Conservation (phyloP, 768 basidiomycete genomes). For the Leccinum obscurum region DNA sequence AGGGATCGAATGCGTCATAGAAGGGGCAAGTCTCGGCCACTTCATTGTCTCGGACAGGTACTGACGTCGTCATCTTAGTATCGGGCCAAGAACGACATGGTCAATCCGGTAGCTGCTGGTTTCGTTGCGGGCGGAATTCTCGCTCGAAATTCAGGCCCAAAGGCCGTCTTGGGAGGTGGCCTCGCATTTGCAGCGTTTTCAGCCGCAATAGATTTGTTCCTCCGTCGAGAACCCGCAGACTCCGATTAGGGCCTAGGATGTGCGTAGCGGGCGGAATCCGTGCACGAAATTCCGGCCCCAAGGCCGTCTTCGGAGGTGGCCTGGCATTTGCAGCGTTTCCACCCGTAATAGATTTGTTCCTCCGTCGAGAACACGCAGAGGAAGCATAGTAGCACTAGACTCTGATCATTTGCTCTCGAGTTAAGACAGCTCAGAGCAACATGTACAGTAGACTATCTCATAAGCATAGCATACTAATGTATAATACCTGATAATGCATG, state of each 20-base stretch:
- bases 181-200: constrained; percentile 94
- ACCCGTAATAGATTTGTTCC: constrained; percentile 79
- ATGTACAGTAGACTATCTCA: too few relatives aligned
- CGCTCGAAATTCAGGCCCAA: constrained; percentile 85
- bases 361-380: constrained; percentile 82
- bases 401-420: too few relatives aligned
- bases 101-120: constrained; percentile 85
- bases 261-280: constrained; percentile 41
- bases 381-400: constrained; percentile 34
- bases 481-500: too few relatives aligned
- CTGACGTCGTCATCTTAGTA: constrained; percentile 53
- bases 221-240: constrained; percentile 77
- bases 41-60: neutral
- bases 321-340: constrained; percentile 94
- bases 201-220: constrained; percentile 80
- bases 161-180: constrained; percentile 82
- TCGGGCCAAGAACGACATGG: constrained; percentile 94
- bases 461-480: too few relatives aligned
- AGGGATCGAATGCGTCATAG: constrained; percentile 94
- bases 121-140: constrained; percentile 90
- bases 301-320: constrained; percentile 84
- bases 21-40: constrained; percentile 66
- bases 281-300: constrained; percentile 80
- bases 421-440: too few relatives aligned
- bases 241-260: neutral